phyloP scores from a whole-genome alignment of 1,139 yeast species.

The Sugiyamaella castrensis region DNA sequence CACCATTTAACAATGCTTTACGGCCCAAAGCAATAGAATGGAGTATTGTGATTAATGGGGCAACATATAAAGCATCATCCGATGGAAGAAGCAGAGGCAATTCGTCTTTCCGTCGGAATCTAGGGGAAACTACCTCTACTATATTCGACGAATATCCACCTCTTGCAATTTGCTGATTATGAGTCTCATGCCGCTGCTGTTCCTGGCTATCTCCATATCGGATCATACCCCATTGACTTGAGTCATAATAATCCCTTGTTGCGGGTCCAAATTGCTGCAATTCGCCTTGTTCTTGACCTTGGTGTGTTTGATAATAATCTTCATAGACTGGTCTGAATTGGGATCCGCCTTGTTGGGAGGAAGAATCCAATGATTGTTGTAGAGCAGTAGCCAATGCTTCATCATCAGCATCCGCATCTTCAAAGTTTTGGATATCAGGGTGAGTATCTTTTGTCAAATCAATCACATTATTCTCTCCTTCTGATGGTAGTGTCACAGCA shows the following conservation, averaged over 20 bases:
- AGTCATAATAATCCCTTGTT: conserved; percentile 26
- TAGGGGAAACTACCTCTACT: background rate
- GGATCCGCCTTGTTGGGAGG: conserved; percentile 15
- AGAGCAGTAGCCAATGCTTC: conserved; percentile 20
- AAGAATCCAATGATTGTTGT: conserved; percentile 17
- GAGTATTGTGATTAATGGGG: conserved; percentile 45
- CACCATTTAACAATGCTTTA: conserved; percentile 37
- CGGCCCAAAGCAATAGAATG: conserved; percentile 44
- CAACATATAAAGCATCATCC: conserved; percentile 38
- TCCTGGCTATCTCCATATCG: conserved; percentile 10
- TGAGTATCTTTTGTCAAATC: background rate
- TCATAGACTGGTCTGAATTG: conserved; percentile 13
- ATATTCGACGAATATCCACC: no score
- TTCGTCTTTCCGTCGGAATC: conserved; percentile 3
- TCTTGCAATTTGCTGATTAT: no score
- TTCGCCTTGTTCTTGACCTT: conserved; percentile 19
- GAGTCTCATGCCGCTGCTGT: no score
- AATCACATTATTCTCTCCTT: background rate
- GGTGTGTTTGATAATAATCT: conserved; percentile 17
- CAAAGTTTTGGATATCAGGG: conserved; percentile 5
- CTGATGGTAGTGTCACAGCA: background rate
- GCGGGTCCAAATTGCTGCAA: conserved; percentile 30
- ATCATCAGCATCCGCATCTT: conserved; percentile 13
- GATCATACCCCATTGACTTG: conserved; percentile 32
- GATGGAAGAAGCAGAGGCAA: conserved; percentile 41